A percentile compares a stretch with the other conserved stretches of the same genome.
These are phyloP conservation scores for Ophiocordyceps unilateralis DNA, from an alignment of 2,329 filamentous ascomycete genomes.

Conservation along the genomic window DNA sequence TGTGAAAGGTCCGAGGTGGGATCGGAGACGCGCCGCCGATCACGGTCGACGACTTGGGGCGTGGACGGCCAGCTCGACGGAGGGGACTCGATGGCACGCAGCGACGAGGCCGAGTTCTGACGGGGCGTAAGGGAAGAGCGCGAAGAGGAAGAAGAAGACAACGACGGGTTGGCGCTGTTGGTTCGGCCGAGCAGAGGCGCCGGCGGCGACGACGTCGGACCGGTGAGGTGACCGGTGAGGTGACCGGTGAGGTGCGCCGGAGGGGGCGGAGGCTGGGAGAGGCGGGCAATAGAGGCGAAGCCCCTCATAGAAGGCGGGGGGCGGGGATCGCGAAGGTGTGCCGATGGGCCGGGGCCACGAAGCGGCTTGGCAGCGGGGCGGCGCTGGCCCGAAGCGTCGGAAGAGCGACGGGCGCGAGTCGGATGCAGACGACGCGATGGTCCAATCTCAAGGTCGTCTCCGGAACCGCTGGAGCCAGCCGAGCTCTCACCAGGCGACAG, in stretches of 20 bases:
- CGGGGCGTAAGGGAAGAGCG: constrained; percentile 3
- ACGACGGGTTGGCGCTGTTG: constrained; percentile 1
- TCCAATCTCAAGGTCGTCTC: constrained; percentile 22
- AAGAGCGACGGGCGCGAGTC: constrained; percentile 11
- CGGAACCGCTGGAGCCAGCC: constrained; percentile 19
- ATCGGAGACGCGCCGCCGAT: not conserved
- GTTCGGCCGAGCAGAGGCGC: not conserved
- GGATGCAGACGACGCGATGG: constrained; percentile 9
- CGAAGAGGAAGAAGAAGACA: not conserved
- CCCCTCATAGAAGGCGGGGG: constrained; percentile 15
- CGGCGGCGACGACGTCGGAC: not conserved
- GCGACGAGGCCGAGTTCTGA: constrained; percentile 7
- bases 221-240: not conserved
- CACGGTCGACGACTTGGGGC: not conserved
- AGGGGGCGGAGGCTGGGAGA: constrained; percentile 1
- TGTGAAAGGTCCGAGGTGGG: not conserved
- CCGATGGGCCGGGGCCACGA: constrained; percentile 4
- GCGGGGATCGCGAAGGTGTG: constrained; percentile 7
- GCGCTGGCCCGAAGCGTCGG: constrained; percentile 12
- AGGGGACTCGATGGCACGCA: constrained; percentile 1
- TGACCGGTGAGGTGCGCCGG: not conserved
- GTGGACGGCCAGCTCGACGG: constrained; percentile 1
- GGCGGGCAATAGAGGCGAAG: constrained; percentile 9
- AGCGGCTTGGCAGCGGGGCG: constrained; percentile 4
- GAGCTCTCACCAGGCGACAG: constrained; percentile 14